Evolutionary conservation across 768 basidiomycete genomes (phyloP).

Genomic region (Russula emetica): DNA sequence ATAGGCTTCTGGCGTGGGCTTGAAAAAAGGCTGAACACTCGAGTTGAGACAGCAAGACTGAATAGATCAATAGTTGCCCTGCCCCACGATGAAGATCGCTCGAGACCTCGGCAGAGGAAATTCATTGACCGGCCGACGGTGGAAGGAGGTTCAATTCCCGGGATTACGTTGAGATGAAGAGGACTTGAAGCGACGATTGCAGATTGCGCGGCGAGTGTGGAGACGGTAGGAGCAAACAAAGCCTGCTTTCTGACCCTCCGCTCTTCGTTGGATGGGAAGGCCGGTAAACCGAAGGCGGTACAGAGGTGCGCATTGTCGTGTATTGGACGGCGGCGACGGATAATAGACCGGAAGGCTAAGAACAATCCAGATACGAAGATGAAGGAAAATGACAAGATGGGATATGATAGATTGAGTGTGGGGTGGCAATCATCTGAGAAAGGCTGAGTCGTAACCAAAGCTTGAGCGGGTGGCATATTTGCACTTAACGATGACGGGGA

Average conservation of each 20-base stretch:
- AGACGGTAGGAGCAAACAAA: slow-evolving; percentile 10
- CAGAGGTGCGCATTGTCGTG: background rate
- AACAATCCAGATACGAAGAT: background rate
- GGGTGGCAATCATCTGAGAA: background rate
- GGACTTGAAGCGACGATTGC: slow-evolving; percentile 21
- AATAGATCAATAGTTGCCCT: slow-evolving; percentile 1
- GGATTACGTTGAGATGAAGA: slow-evolving; percentile 9
- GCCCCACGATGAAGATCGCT: slow-evolving; percentile 6
- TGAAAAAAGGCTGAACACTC: background rate
- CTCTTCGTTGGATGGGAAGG: background rate
- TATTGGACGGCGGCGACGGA: slow-evolving; percentile 2
- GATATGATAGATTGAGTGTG: background rate
- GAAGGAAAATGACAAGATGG: slow-evolving; percentile 7
- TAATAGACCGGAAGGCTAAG: background rate
- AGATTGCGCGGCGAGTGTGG: slow-evolving; percentile 14
- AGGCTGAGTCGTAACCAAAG: background rate
- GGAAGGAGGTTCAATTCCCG: background rate
- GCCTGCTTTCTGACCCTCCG: slow-evolving; percentile 4
- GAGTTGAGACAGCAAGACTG: background rate
- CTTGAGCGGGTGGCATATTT: slow-evolving; percentile 18
- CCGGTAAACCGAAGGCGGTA: background rate
- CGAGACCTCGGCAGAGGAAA: slow-evolving; percentile 5
- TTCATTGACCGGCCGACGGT: background rate
- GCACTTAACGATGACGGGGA: background rate
- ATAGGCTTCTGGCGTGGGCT: background rate